phyloP scores from a whole-genome alignment of 2,329 filamentous ascomycete genomes.

The Furcasterigmium furcatum region DNA sequence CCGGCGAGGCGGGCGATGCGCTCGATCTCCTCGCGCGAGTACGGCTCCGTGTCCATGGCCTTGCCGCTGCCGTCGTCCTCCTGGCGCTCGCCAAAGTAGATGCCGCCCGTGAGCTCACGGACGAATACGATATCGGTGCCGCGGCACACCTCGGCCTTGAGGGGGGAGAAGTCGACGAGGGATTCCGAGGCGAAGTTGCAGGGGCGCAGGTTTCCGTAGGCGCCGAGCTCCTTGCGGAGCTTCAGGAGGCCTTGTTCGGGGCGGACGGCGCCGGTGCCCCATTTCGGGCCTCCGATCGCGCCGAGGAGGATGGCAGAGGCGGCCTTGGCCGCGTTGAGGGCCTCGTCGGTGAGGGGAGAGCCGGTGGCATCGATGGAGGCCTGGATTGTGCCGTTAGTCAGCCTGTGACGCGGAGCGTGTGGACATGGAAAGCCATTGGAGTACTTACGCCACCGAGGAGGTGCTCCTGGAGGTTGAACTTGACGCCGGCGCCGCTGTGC shows the following conservation, averaged over 20 bases:
- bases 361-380: conserved; percentile 84
- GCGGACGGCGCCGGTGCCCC: conserved; percentile 83
- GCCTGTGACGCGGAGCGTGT: too few species aligned
- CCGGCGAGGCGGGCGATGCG: conserved; percentile 74
- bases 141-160: conserved; percentile 80
- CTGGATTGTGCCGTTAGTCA: too few species aligned
- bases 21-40: conserved; percentile 82
- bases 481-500: conserved; percentile 61
- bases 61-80: conserved; percentile 73
- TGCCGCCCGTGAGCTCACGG: conserved; percentile 86
- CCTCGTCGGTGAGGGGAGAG: conserved; percentile 75
- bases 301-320: conserved; percentile 90
- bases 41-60: conserved; percentile 84
- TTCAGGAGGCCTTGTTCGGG: conserved; percentile 89
- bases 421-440: too few species aligned
- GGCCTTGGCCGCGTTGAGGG: conserved; percentile 76
- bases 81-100: conserved; percentile 90
- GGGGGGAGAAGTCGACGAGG: conserved; percentile 79
- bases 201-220: conserved; percentile 92
- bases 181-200: conserved; percentile 92
- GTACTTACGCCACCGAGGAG: conserved; percentile 87
- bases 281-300: conserved; percentile 94
- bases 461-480: conserved; percentile 89
- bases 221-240: conserved; percentile 89
- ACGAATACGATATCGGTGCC: conserved; percentile 92